A percentile compares a stretch with the other conserved stretches of the same genome.
These are phyloP conservation scores for Backusella parvicylindrica DNA, from an alignment of 192 early-diverging fungal genomes.

Conservation along the genomic window DNA sequence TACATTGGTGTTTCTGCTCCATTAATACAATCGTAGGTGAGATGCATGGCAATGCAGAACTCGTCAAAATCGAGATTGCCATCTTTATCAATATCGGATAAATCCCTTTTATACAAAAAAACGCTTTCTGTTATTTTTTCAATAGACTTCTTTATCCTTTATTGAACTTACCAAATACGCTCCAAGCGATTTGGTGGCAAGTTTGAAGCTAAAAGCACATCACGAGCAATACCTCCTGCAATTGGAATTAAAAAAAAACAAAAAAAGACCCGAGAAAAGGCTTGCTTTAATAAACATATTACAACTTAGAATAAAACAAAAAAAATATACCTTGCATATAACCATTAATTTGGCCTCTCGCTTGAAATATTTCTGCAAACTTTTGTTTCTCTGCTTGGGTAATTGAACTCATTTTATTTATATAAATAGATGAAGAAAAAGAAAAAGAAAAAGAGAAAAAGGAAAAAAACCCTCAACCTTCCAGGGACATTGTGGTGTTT, in stretches of 20 bases:
- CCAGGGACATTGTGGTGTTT: background rate
- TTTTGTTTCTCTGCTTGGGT: slow-evolving; percentile 45
- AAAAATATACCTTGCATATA: slow-evolving; percentile 43
- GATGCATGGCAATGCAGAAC: slow-evolving; percentile 74
- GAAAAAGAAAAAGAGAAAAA: background rate
- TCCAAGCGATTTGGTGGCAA: slow-evolving; percentile 37
- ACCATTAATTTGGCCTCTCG: slow-evolving; percentile 46
- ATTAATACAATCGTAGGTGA: slow-evolving; percentile 69
- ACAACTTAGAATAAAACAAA: background rate
- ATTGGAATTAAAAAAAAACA: background rate
- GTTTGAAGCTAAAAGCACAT: slow-evolving; percentile 38
- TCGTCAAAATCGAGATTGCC: slow-evolving; percentile 81
- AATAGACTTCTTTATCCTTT: background rate
- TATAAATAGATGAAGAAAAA: background rate
- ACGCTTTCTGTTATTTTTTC: background rate
- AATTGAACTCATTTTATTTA: slow-evolving; percentile 18
- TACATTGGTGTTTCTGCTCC: slow-evolving; percentile 49
- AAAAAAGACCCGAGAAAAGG: slow-evolving; percentile 6
- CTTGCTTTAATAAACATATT: too few species aligned
- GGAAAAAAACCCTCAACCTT: background rate
- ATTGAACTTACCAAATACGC: slow-evolving; percentile 42
- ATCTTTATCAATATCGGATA: slow-evolving; percentile 82
- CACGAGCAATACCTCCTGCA: slow-evolving; percentile 34
- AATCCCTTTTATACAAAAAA: slow-evolving; percentile 65
- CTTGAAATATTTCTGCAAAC: slow-evolving; percentile 54